phyloP scores from a whole-genome alignment of 805 yeast species.

The Candida coleopterorum region DNA sequence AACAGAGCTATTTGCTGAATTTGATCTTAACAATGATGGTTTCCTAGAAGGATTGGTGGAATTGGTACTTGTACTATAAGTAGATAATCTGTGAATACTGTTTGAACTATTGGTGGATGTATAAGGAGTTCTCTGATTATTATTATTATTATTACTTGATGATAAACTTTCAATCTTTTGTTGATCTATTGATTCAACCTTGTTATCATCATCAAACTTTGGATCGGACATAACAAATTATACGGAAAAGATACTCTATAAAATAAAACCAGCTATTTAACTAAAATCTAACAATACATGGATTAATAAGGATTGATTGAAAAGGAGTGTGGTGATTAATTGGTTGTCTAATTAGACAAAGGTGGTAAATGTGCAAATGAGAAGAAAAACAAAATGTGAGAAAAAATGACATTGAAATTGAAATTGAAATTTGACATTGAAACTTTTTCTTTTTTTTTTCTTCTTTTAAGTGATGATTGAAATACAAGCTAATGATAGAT shows the following conservation, averaged over 20 bases:
- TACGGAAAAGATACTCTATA: background rate
- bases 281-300: background rate
- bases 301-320: too few species aligned
- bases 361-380: too few species aligned
- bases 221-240: conserved; percentile 1
- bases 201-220: conserved; percentile 1
- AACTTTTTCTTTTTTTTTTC: background rate
- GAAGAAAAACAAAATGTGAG: too few species aligned
- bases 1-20: background rate
- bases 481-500: conserved; percentile 45
- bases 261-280: background rate
- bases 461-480: conserved; percentile 28
- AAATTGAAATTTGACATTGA: too few species aligned
- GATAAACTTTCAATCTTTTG: too few species aligned
- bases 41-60: conserved; percentile 4
- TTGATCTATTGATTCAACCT: conserved; percentile 2
- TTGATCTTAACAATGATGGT: conserved; percentile 3
- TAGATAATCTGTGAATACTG: conserved; percentile 4
- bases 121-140: background rate
- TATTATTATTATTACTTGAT: too few species aligned
- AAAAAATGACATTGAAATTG: background rate
- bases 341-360: too few species aligned
- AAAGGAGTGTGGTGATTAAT: too few species aligned
- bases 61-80: conserved; percentile 1
- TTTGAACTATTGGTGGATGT: conserved; percentile 2